Evolutionary conservation across 108 stramenopile species (phyloP).

Genomic region (Cyclotella baltica): DNA sequence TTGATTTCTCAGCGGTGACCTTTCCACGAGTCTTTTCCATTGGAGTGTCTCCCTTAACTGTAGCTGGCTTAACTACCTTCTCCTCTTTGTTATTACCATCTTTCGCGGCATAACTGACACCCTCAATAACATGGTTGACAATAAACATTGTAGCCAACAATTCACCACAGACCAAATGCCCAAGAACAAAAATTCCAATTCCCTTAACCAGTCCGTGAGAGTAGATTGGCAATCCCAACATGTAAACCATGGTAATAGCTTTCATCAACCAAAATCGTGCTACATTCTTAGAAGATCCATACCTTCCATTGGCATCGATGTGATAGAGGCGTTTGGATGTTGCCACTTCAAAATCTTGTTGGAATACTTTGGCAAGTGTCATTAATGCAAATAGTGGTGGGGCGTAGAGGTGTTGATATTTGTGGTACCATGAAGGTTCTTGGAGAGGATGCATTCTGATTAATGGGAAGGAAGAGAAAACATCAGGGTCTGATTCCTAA

Average conservation of each 20-base stretch:
- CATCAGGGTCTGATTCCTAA: slow-evolving; percentile 70
- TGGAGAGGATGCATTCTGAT: slow-evolving; percentile 70
- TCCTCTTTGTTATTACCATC: slow-evolving; percentile 12
- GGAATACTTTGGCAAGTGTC: slow-evolving; percentile 69
- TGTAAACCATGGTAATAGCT: slow-evolving; percentile 54
- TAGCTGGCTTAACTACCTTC: slow-evolving; percentile 39
- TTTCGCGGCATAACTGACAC: slow-evolving; percentile 59
- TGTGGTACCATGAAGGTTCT: slow-evolving; percentile 50
- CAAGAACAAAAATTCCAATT: slow-evolving; percentile 53
- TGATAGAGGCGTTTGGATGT: slow-evolving; percentile 56
- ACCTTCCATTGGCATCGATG: slow-evolving; percentile 69
- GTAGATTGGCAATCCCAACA: slow-evolving; percentile 67
- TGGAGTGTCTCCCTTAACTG: slow-evolving; percentile 53
- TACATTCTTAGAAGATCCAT: slow-evolving; percentile 55
- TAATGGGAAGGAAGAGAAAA: slow-evolving; percentile 65
- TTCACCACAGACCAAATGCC: slow-evolving; percentile 66
- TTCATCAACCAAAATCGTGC: slow-evolving; percentile 69
- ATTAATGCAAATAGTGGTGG: slow-evolving; percentile 63
- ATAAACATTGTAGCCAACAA: slow-evolving; percentile 73
- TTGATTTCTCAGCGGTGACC: slow-evolving; percentile 41
- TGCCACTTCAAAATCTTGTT: slow-evolving; percentile 64
- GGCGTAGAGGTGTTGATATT: slow-evolving; percentile 68
- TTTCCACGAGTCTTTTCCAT: slow-evolving; percentile 58
- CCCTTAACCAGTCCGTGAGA: slow-evolving; percentile 52
- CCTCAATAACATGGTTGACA: slow-evolving; percentile 76